phyloP scores from a whole-genome alignment of 345 rosid species.

The Lepidium sativum region DNA sequence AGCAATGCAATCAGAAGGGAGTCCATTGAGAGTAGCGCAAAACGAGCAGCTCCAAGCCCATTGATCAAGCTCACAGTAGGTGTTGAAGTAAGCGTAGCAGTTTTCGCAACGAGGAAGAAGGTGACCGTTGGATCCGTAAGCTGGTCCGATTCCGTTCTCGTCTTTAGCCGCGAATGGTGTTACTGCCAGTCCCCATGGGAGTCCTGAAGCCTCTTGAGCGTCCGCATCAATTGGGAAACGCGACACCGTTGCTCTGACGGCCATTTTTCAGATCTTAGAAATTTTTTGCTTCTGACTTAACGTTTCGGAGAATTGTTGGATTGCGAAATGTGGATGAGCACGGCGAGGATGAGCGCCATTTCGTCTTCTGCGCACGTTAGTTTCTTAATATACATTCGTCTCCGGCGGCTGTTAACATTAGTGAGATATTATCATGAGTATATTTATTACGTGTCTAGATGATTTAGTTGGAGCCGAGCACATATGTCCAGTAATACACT shows the following conservation, averaged over 20 bases:
- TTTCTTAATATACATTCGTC: not conserved
- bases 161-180: constrained; percentile 84
- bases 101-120: constrained; percentile 87
- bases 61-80: constrained; percentile 89
- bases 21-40: constrained; percentile 86
- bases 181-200: constrained; percentile 89
- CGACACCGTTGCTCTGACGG: constrained; percentile 70
- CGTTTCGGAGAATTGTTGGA: not conserved
- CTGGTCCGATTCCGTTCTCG: constrained; percentile 72
- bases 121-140: constrained; percentile 74
- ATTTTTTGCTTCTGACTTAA: not conserved
- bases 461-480: no score
- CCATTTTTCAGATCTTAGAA: constrained; percentile 36
- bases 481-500: no score
- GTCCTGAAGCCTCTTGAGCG: constrained; percentile 70
- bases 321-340: not conserved
- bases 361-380: constrained; percentile 13
- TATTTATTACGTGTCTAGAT: no score
- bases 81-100: constrained; percentile 89
- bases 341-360: constrained; percentile 8
- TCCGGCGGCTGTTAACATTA: no score
- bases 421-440: no score
- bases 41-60: constrained; percentile 96
- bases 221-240: constrained; percentile 78
- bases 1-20: constrained; percentile 59